These are phyloP conservation scores for Heliosperma pusillum DNA, from an alignment of 148 eudicot species.

Conservation along the genomic window DNA sequence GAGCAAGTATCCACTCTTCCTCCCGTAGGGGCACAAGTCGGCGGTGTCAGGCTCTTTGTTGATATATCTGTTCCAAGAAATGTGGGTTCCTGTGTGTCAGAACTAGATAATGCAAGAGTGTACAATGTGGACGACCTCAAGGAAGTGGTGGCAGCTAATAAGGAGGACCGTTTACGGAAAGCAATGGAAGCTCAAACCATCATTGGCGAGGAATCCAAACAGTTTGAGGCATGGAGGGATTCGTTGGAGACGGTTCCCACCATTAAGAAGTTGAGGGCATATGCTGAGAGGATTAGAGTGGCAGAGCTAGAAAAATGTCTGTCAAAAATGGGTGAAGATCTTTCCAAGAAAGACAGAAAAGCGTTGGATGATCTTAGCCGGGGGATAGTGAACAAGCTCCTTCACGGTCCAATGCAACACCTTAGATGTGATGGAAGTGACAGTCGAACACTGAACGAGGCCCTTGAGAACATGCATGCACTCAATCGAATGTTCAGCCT, in stretches of 20 bases:
- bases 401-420: slow-evolving; percentile 96
- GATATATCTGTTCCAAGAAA: slow-evolving; percentile 96
- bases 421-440: slow-evolving; percentile 94
- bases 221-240: slow-evolving; percentile 95
- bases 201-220: slow-evolving; percentile 63
- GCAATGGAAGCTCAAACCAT: slow-evolving; percentile 88
- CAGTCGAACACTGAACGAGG: slow-evolving; percentile 70
- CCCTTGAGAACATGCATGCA: slow-evolving; percentile 93
- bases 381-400: slow-evolving; percentile 84
- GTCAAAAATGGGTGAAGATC: slow-evolving; percentile 70
- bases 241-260: slow-evolving; percentile 94
- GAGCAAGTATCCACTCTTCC: slow-evolving; percentile 65
- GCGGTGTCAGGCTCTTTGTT: slow-evolving; percentile 65
- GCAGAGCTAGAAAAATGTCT: slow-evolving; percentile 85
- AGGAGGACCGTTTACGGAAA: slow-evolving; percentile 79
- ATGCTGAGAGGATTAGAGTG: slow-evolving; percentile 79
- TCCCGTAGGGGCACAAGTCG: slow-evolving; percentile 48
- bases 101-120: slow-evolving; percentile 48
- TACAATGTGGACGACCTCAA: slow-evolving; percentile 94
- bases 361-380: slow-evolving; percentile 88
- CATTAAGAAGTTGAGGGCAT: slow-evolving; percentile 84
- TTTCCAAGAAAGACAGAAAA: slow-evolving; percentile 60
- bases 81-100: slow-evolving; percentile 69
- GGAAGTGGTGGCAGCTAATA: slow-evolving; percentile 93
- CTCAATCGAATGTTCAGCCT: slow-evolving; percentile 90